Conservation (phyloP, 2,329 filamentous ascomycete species). For the Colletotrichum theobromicola region DNA sequence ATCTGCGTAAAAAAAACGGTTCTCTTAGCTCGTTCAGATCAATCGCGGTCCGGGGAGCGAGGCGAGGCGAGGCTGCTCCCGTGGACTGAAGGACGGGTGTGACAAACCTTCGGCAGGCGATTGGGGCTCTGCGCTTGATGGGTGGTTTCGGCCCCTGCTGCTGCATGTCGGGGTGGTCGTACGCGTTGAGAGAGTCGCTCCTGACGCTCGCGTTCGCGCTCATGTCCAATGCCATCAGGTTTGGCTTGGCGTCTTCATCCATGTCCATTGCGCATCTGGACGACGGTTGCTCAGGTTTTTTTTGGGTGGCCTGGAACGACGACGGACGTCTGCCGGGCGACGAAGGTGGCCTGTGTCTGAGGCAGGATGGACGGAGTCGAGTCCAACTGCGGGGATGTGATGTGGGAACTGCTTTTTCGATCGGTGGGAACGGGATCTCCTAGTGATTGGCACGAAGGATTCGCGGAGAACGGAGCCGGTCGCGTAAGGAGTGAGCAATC, state of each 20-base stretch:
- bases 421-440: background rate
- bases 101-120: constrained; percentile 58
- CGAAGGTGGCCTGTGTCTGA: background rate
- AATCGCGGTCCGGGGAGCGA: background rate
- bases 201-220: constrained; percentile 3
- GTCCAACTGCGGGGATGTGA: constrained; percentile 1
- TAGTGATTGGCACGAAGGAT: background rate
- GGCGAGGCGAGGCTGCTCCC: background rate
- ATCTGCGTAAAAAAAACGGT: constrained; percentile 44
- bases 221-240: constrained; percentile 2
- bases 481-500: background rate
- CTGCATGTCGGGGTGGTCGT: background rate
- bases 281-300: background rate
- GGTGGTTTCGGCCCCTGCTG: constrained; percentile 17
- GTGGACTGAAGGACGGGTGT: background rate
- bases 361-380: background rate
- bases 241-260: constrained; percentile 20
- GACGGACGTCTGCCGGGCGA: background rate
- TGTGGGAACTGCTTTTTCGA: background rate
- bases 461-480: background rate
- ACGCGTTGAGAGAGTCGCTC: background rate
- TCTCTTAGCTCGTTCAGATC: background rate
- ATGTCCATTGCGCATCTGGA: constrained; percentile 15
- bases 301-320: background rate
- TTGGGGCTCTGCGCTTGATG: constrained; percentile 55